Conservation (phyloP, 257 asterid species). For the Solanum okadae region DNA sequence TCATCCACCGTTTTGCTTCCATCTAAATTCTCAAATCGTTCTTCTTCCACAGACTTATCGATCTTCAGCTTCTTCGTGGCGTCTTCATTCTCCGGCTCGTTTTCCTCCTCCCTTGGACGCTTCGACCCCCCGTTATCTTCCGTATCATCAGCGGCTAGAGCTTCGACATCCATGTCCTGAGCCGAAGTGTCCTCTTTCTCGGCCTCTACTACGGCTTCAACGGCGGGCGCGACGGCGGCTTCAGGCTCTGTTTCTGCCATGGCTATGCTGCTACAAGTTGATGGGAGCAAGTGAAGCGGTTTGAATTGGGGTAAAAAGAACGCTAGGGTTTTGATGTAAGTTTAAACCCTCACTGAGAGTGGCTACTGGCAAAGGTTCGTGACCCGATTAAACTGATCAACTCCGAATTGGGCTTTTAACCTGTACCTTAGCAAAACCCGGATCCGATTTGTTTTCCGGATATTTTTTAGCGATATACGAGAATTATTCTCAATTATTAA, state of each 20-base stretch:
- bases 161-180: constrained; percentile 30
- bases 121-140: constrained; percentile 19
- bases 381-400: background rate
- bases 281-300: background rate
- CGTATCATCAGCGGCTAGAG: constrained; percentile 1
- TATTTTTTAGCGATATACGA: background rate
- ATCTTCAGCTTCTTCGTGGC: constrained; percentile 35
- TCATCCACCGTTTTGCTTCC: background rate
- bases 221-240: background rate
- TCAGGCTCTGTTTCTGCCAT: constrained; percentile 1
- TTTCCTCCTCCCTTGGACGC: constrained; percentile 53
- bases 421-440: background rate
- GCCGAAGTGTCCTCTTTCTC: background rate
- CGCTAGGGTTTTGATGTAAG: background rate
- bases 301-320: background rate
- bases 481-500: background rate
- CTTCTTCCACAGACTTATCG: constrained; percentile 15
- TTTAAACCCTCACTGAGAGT: background rate
- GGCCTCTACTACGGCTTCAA: background rate
- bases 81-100: constrained; percentile 9
- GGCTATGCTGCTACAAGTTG: background rate
- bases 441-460: background rate
- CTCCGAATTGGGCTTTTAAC: background rate
- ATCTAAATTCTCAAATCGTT: background rate
- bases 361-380: background rate